Base-by-base conservation (phyloP, 768 basidiomycete species). In the Pisolithus marmoratus region DNA sequence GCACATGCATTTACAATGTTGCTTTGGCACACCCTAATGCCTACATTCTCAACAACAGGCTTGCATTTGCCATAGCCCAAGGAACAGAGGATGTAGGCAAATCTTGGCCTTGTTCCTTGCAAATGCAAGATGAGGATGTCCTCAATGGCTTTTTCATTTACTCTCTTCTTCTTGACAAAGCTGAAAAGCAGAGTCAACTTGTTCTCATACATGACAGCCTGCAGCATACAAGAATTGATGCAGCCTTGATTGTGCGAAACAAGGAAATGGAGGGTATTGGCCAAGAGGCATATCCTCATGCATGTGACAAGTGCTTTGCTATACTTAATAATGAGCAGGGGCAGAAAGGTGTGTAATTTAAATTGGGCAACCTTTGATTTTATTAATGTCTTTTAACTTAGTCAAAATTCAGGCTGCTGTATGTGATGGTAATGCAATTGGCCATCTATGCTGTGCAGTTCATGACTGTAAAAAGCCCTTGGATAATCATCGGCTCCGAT, bases 401-500 rank as follows among this genome's bases (percentile, higher is more conserved):
- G 38, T 40, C 15, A 40, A 40, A 40, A 52, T 52, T 15, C 50
- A 51, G 44, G 42, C 43, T 34, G 50, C 43, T 24, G 52, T 53
- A 34, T 53, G 47, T 51, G 29, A 51, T 58, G 70, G 69, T 2
- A 49, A 58, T 12, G 58, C 59, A 1, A 56, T 68, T 36, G 62
- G 66, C 2, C 64, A 60, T 50, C 65, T 63, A 0, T 68, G 68
- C 53, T 70, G 69, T 52, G 58, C 51, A 3, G 56, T 65, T 2
- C 61, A 61, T 38, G 54, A 68, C 50, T 71, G 69, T 45, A 54
- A 59, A 8, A 41, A 56, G 69, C 38, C 38, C 38, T n/a, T 40
- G 38, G 9, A 22, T 24, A 8, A 58, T 46, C 27, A 53, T 57
- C 17, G 38, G 47, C 3, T 29, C 57, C 56, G 56, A 5, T 71